Evolutionary conservation across 2,329 filamentous ascomycete species (phyloP), one percentile per base, ranked within the genome.

Genomic region (Fusarium ramigenum): DNA sequence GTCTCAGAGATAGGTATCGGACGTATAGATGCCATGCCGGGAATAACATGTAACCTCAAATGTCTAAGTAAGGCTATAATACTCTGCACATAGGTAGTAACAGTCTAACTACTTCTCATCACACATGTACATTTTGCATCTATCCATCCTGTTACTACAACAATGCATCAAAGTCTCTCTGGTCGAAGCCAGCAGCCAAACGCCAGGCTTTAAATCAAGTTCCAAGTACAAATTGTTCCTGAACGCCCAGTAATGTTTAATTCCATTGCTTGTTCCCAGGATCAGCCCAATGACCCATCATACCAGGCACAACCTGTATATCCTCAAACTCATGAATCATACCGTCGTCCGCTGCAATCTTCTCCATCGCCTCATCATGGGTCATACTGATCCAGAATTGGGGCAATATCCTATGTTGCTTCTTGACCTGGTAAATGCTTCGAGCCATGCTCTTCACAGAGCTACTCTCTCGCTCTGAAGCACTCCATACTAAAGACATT

Each of bases 401-500:
- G 15, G 87, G 86, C 69, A 84, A 85, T 75, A 82, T 82, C 79
- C 88, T 85, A 75, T 86, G 86, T 50, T 85, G 85, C 83, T 88
- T 90, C 84, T 89, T 90, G 49, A 84, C 82, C 21, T 84, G 85
- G 79, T 89, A 92, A 56, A 96, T 91, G 75, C 95, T 92, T 77
- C 93, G 90, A n/a, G 94, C 93, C 23, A 96, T 93, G 14, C 89
- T 90, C 74, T 91, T 91, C 21, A 97, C 92, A 80, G 96, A 93
- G 8, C 87, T 87, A 68, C 92, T 88, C 5, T 93, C 93, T 18
- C 87, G 88, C 49, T 85, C 87, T 3, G 93, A 93, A 39, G 94
- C 91, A 40, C 89, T 88, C 93, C 93, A 96, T 7, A 93, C 91
- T 21, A 85, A 84, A 44, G 89, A 90, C 12, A 96, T 85, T 43